Conservation (phyloP, 129 eudicot genomes). For the Tagetes erecta region DNA sequence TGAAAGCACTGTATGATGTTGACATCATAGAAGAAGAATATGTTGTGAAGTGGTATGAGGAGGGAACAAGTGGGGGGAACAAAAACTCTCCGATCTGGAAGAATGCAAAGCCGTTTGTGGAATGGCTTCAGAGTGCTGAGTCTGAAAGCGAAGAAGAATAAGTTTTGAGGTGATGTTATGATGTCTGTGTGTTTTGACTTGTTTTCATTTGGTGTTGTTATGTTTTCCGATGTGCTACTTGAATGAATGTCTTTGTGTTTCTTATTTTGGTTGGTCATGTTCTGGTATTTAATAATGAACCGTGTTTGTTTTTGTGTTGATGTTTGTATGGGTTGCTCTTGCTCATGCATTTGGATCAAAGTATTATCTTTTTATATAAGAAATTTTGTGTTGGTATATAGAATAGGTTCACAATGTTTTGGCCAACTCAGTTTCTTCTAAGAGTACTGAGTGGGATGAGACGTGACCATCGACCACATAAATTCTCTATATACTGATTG, state of each 20-base stretch:
- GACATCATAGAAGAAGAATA: constrained; percentile 1
- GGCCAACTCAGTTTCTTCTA: too few relatives aligned
- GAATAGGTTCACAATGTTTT: not conserved
- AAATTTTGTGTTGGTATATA: not conserved
- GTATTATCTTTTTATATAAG: too few relatives aligned
- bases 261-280: not conserved
- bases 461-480: too few relatives aligned
- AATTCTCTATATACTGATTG: too few relatives aligned
- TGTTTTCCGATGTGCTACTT: not conserved
- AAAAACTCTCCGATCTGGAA: not conserved
- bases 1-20: constrained; percentile 16
- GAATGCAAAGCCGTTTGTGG: constrained; percentile 19
- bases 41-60: constrained; percentile 14
- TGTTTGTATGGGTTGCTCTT: not conserved
- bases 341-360: not conserved
- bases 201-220: not conserved
- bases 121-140: constrained; percentile 22
- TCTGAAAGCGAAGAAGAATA: constrained; percentile 22
- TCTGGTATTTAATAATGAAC: not conserved
- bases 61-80: not conserved
- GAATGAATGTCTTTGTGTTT: not conserved
- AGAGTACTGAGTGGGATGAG: too few relatives aligned
- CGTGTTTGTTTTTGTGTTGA: not conserved
- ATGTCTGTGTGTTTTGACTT: not conserved
- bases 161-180: constrained; percentile 13